A percentile compares a stretch with the other conserved stretches of the same genome.
Evolutionary conservation across 2,329 filamentous ascomycete species (phyloP).

Genomic region (Pseudogymnoascus sp.): DNA sequence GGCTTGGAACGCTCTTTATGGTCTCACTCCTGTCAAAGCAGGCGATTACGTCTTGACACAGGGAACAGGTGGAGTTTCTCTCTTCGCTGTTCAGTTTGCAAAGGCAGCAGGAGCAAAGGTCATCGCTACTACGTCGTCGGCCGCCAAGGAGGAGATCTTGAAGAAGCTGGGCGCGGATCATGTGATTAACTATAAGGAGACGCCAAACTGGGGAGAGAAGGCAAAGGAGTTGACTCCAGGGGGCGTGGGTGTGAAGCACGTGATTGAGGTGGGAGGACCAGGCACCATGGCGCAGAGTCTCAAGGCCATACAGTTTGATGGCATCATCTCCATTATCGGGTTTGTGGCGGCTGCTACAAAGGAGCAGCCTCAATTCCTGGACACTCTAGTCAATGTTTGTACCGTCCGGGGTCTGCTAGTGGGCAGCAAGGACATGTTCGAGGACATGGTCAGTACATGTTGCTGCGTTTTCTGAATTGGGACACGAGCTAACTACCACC

Average conservation of each 20-base stretch:
- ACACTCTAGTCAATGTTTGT: slow-evolving; percentile 28
- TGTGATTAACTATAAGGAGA: slow-evolving; percentile 37
- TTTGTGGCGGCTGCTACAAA: slow-evolving; percentile 26
- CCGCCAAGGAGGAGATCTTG: slow-evolving; percentile 30
- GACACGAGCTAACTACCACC: neutral
- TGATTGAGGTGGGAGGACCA: slow-evolving; percentile 38
- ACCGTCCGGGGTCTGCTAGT: slow-evolving; percentile 40
- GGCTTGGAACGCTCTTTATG: slow-evolving; percentile 51
- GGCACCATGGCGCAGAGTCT: slow-evolving; percentile 34
- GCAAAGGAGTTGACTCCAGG: slow-evolving; percentile 31
- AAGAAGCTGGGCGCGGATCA: slow-evolving; percentile 35
- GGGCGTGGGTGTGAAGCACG: slow-evolving; percentile 33
- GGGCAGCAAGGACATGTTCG: slow-evolving; percentile 40
- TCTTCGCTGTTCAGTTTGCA: slow-evolving; percentile 34
- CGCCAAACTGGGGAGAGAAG: slow-evolving; percentile 32
- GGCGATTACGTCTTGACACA: slow-evolving; percentile 34
- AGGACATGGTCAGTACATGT: slow-evolving; percentile 35
- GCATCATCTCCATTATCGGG: slow-evolving; percentile 33
- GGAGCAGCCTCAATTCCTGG: slow-evolving; percentile 26
- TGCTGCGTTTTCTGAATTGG: neutral
- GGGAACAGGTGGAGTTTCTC: slow-evolving; percentile 36
- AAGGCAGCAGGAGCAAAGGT: slow-evolving; percentile 34
- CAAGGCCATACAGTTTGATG: slow-evolving; percentile 34
- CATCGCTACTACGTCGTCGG: slow-evolving; percentile 35
- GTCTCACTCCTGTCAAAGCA: slow-evolving; percentile 31